Evolutionary conservation across 2,329 filamentous ascomycete species (phyloP), one percentile per base, ranked within the genome.

Genomic region (Neofusicoccum cordaticola): DNA sequence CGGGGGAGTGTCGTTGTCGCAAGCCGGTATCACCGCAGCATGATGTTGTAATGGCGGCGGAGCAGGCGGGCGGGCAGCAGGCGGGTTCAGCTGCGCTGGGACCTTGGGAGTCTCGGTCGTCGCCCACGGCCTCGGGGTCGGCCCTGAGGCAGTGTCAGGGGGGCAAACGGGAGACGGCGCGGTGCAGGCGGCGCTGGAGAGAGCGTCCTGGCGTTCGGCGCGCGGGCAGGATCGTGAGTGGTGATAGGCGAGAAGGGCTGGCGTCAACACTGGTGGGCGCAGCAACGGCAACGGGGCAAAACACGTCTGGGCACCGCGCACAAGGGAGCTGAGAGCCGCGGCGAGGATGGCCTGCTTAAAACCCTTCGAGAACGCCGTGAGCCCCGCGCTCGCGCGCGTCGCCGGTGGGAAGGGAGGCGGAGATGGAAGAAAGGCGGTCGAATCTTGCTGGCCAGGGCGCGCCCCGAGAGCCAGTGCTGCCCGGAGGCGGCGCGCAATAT

Each of bases 1-100:
- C 47, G 61, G 39, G 35, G 35, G 47, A 52, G 31, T 63, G 48
- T 39, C 22, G 48, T 63, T 27, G 53, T 51, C 60, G 61, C 61
- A 57, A 58, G 51, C 51, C 42, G 22, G 12, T 58, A 64, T 58
- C 44, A 64, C 62, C 42, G 52, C 50, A 64, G 62, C 62, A 64
- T 64, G 44, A 50, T 64, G 62, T 34, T 52, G 61, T 63, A 53
- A 56, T 56, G 42, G 37, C 42, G 60, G 60, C 47, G 47, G 47
- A 37, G 39, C 48, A 51, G n/a, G 51, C 51, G 48, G 61, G 42
- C 19, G n/a, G 41, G 35, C 15, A 31, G 57, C 44, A 44, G 44
- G 45, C 58, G 39, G 44, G 44, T 41, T 42, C 31, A 51, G 37
- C 47, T 45, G 60, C 47, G 48, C 47, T 52, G 48, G 37, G 61